phyloP scores from a whole-genome alignment of 2,329 filamentous ascomycete species.

The Erysiphe neolycopersici region DNA sequence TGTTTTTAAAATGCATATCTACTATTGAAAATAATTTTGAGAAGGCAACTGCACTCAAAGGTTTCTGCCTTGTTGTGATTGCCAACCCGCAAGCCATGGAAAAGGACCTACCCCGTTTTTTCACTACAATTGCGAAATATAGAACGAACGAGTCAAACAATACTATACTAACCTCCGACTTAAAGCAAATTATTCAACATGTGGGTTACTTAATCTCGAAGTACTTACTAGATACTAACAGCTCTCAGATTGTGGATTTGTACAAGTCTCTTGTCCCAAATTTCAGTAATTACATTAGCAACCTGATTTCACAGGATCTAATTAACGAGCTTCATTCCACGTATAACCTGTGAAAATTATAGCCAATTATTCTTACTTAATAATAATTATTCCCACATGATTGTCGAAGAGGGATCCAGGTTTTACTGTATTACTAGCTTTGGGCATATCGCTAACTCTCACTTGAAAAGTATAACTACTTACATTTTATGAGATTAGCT shows the following conservation, averaged over 20 bases:
- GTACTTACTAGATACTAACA: constrained; percentile 4
- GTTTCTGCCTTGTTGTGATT: constrained; percentile 63
- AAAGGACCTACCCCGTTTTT: constrained; percentile 55
- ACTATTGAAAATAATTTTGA: constrained; percentile 75
- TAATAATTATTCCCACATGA: too few relatives aligned
- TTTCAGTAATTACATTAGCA: constrained; percentile 22
- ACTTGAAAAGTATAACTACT: too few relatives aligned
- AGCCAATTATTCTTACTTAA: too few relatives aligned
- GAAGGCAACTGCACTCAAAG: constrained; percentile 79
- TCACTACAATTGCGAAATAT: constrained; percentile 59
- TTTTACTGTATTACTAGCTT: too few relatives aligned
- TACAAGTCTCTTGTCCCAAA: constrained; percentile 28
- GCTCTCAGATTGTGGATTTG: constrained; percentile 19
- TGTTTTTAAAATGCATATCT: constrained; percentile 59
- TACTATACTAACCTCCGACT: constrained; percentile 9
- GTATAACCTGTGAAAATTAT: too few relatives aligned
- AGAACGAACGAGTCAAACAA: constrained; percentile 29
- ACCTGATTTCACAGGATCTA: constrained; percentile 6
- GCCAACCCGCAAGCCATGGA: constrained; percentile 85
- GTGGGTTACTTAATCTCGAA: constrained; percentile 5
- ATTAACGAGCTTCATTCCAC: constrained; percentile 7
- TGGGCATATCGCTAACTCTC: too few relatives aligned
- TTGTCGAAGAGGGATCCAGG: too few relatives aligned
- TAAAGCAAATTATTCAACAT: constrained; percentile 11
- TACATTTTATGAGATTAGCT: too few relatives aligned